Base-by-base conservation (phyloP, 2,329 filamentous ascomycete species). In the Rutstroemia sp. region DNA sequence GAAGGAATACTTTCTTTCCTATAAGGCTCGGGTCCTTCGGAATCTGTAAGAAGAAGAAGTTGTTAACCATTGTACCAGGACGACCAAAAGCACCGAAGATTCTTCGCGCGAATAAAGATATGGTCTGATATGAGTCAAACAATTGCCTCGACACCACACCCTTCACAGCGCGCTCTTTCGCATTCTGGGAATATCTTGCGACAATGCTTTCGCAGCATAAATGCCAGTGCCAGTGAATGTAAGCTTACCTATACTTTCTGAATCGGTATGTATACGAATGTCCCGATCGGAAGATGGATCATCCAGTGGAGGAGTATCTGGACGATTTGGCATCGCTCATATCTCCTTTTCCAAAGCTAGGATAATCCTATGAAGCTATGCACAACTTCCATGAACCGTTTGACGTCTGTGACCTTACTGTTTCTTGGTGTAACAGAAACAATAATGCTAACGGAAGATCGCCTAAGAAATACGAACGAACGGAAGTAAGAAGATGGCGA, bases 261-360 rank as follows among this genome's bases (percentile, higher is more conserved):
- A 57, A 48, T 59, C 61, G 16, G 48, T 48, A 54, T 60, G 61
- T 44, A 60, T 58, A 34, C 48, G 56, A 44, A 61, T 59, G 23
- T 61, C 17, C 19, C 54, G 54, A 23, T 48, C 54, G 42, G 30
- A 42, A 27, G 50, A 57, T 42, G 58, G 45, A 52, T 54, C 30
- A 34, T 34, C 51, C 47, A 44, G 53, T 8, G 53, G 47, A 47
- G 48, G 54, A 46, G 51, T 54, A 59, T 53, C 19, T 62, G 56
- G 55, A 53, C 51, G 59, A 61, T 41, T 57, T 51, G 47, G 57
- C 60, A 62, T 62, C 54, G 53, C 60, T 62, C 60, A 62, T 61
- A 47, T 63, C 58, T 61, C 58, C 55, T 54, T 51, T 52, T 23
- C 25, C 48, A 16, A 38, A 51, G n/a, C 53, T 51, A 55, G 53